These are phyloP conservation scores for Phaseolus coccineus DNA, from an alignment of 331 rosid genomes.

Conservation along the genomic window DNA sequence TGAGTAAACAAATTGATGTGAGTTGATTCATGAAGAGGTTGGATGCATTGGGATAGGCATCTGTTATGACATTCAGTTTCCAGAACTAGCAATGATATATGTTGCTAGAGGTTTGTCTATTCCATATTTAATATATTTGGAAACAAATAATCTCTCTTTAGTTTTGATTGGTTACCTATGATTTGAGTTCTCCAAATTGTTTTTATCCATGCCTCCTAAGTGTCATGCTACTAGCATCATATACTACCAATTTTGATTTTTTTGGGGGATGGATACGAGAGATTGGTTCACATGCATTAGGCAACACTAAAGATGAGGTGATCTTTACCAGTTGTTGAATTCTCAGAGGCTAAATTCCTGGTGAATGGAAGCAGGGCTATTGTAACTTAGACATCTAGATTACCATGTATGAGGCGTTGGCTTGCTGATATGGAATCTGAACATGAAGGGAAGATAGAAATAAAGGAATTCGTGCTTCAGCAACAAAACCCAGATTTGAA, in stretches of 20 bases:
- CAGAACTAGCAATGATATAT: constrained; percentile 95
- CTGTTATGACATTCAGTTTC: constrained; percentile 94
- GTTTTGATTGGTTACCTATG: constrained; percentile 15
- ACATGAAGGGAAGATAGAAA: constrained; percentile 24
- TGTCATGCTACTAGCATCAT: neutral
- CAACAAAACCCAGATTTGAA: too few species aligned
- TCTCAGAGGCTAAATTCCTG: constrained; percentile 71
- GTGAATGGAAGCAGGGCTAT: constrained; percentile 39
- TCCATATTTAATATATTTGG: constrained; percentile 26
- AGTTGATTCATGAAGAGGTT: constrained; percentile 70
- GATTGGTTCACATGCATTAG: constrained; percentile 26
- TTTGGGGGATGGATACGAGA: constrained; percentile 1
- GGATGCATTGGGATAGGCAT: constrained; percentile 96
- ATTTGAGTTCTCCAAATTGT: constrained; percentile 25
- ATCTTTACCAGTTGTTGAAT: constrained; percentile 95
- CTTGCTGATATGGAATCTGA: neutral
- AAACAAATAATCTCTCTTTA: constrained; percentile 16
- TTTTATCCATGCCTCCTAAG: constrained; percentile 17
- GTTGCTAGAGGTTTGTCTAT: constrained; percentile 89
- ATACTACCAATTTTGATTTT: constrained; percentile 14
- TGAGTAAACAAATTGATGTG: constrained; percentile 31
- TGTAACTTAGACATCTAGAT: constrained; percentile 2
- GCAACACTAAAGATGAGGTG: constrained; percentile 72
- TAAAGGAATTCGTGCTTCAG: constrained; percentile 26
- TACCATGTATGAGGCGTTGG: constrained; percentile 14